Percentiles rank a stretch among this genome's conserved stretches.
Conservation (phyloP, 1,284 basidiomycete genomes). For the Marasmius fiardii region DNA sequence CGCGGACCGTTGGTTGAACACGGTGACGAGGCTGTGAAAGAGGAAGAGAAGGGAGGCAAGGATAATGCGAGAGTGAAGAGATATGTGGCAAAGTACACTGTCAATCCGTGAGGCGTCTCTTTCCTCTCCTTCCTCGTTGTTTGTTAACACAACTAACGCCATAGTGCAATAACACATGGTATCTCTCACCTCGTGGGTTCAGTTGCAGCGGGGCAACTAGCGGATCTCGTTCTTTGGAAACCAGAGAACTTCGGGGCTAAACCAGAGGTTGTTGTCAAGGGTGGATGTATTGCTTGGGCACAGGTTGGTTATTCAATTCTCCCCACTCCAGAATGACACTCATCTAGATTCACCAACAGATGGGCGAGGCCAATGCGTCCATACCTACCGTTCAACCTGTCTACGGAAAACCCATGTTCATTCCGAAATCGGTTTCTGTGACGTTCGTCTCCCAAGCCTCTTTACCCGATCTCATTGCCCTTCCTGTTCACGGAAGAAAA, state of each 20-base stretch:
- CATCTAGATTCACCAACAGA: constrained; percentile 36
- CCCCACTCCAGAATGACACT: background rate
- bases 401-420: constrained; percentile 90
- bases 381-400: constrained; percentile 94
- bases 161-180: constrained; percentile 91
- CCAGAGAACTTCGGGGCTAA: constrained; percentile 90
- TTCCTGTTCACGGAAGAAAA: constrained; percentile 68
- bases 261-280: constrained; percentile 93
- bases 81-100: constrained; percentile 95
- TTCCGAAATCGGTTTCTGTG: constrained; percentile 68
- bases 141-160: constrained; percentile 4
- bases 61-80: constrained; percentile 98
- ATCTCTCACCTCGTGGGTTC: constrained; percentile 88
- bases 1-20: constrained; percentile 65
- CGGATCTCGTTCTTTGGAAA: constrained; percentile 94
- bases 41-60: constrained; percentile 63
- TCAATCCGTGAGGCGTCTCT: constrained; percentile 81
- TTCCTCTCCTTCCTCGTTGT: constrained; percentile 2
- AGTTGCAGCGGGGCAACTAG: constrained; percentile 79
- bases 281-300: constrained; percentile 90
- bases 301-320: constrained; percentile 39
- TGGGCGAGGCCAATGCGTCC: constrained; percentile 92
- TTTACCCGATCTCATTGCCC: constrained; percentile 56
- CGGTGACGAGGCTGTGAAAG: constrained; percentile 59
- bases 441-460: constrained; percentile 84